Evolutionary conservation across 225 moss, liverwort and hornwort species (phyloP), one percentile per base, ranked within the genome.

Genomic region (Pseudoscleropodium purum): DNA sequence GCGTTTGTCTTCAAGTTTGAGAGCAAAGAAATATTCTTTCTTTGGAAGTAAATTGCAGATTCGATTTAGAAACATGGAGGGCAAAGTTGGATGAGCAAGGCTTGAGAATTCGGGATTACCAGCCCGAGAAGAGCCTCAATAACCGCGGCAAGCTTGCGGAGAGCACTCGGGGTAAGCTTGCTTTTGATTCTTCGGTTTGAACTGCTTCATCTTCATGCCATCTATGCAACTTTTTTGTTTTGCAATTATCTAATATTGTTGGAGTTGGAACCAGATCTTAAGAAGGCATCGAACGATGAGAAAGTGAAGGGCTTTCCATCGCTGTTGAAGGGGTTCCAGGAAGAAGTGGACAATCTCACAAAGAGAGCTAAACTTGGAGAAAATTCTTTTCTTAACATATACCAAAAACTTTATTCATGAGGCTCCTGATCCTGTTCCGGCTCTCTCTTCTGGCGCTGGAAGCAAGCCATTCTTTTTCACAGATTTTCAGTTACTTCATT

Each of bases 311-410:
- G 94, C 88, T 95, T 97, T 83, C 95, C 96, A 54, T 86, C 92
- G 66, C 89, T 98, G 88, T 88, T 97, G 76, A 98, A 98, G 87
- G 96, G 95, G 34, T 98, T 95, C 78, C 95, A 98, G 86, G 98
- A 98, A 87, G 96, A 98, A 92, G 98, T 98, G 72, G 98, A 98
- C 89, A 98, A 98, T 81, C 95, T 98, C 74, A 98, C 97, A 33
- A 98, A 98, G 93, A 90, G 97, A 89, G 95, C 96, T 36, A 98
- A 98, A 92, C 97, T 94, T 93, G 97, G 98, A 90, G 98, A 98
- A 84, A 97, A 97, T 92, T 89, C 97, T n/a, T 97, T 97, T 81
- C 96, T 97, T 61, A 97, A 95, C 89, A 93, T 97, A 57, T 98
- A 98, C 62, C 96, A 98, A 87, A 98, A 96, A 91, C 96, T 97